These are phyloP conservation scores for Pezicula rhizophila DNA, from an alignment of 2,329 filamentous ascomycete species.

Conservation along the genomic window DNA sequence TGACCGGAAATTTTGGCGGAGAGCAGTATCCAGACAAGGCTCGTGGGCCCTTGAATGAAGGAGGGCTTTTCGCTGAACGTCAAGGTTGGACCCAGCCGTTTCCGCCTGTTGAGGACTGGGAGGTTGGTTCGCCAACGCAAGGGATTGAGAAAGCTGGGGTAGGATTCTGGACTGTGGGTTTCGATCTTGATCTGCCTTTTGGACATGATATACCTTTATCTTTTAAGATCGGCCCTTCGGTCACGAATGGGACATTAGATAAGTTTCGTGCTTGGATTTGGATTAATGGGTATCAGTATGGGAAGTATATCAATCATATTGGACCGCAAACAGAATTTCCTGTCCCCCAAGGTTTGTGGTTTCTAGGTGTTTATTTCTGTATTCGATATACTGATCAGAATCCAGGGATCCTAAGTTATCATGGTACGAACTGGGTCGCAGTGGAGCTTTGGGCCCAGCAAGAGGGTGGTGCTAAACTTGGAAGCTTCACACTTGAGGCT, in stretches of 20 bases:
- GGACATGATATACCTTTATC: conserved; percentile 54
- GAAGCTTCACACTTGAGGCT: conserved; percentile 8
- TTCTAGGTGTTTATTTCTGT: not conserved
- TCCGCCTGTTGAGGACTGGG: conserved; percentile 39
- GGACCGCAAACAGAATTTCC: conserved; percentile 67
- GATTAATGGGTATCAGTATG: conserved; percentile 70
- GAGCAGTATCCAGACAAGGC: conserved; percentile 52
- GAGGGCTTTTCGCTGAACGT: conserved; percentile 54
- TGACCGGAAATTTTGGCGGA: conserved; percentile 61
- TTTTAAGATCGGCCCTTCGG: conserved; percentile 31
- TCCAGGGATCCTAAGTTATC: conserved; percentile 60
- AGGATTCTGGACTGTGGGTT: conserved; percentile 48
- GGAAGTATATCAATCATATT: conserved; percentile 59
- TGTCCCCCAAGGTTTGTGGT: conserved; percentile 36
- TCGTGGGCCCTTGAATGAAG: conserved; percentile 60
- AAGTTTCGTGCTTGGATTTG: conserved; percentile 58
- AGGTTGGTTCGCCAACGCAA: conserved; percentile 30
- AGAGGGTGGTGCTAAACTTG: conserved; percentile 7
- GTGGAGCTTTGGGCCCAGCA: conserved; percentile 56
- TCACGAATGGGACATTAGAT: conserved; percentile 24
- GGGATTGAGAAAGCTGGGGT: conserved; percentile 43
- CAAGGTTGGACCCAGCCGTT: conserved; percentile 55
- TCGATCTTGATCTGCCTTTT: conserved; percentile 46
- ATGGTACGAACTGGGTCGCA: conserved; percentile 60
- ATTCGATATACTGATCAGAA: conserved; percentile 38